phyloP scores from a whole-genome alignment of 1,139 yeast genomes.

The Zygoascus sp. region DNA sequence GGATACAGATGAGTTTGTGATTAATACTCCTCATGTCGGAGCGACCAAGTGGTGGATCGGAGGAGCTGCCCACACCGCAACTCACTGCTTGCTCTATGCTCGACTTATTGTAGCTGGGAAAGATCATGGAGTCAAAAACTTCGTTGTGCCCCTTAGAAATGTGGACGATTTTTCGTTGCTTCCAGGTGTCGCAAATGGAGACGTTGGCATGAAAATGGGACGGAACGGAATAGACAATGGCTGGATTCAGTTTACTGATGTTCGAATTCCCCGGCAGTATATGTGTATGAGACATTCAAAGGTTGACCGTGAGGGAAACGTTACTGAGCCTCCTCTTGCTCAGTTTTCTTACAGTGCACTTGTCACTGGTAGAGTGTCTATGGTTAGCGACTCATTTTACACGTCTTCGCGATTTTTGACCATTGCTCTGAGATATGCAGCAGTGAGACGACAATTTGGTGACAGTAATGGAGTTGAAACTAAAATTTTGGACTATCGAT shows the following conservation, averaged over 20 bases:
- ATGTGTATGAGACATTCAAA: constrained; percentile 79
- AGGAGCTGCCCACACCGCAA: constrained; percentile 93
- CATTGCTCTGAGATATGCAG: constrained; percentile 82
- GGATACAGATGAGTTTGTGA: constrained; percentile 58
- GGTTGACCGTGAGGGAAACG: constrained; percentile 65
- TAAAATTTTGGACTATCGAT: constrained; percentile 66
- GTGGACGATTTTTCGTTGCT: constrained; percentile 55
- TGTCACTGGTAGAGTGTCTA: constrained; percentile 81
- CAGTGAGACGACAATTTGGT: constrained; percentile 82
- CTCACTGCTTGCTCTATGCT: constrained; percentile 78
- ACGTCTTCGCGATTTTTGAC: constrained; percentile 75
- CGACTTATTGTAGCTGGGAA: constrained; percentile 74
- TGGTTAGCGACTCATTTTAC: constrained; percentile 83
- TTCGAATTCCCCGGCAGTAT: constrained; percentile 75
- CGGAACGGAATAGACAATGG: constrained; percentile 77
- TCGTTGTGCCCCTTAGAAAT: constrained; percentile 85
- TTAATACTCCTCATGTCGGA: constrained; percentile 83
- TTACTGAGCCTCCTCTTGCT: constrained; percentile 66
- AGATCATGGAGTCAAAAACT: constrained; percentile 87
- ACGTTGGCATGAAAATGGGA: constrained; percentile 93
- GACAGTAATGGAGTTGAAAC: constrained; percentile 38
- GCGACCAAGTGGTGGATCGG: constrained; percentile 99
- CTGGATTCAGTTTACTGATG: constrained; percentile 85
- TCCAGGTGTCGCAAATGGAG: constrained; percentile 83
- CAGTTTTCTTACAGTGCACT: constrained; percentile 85